Evolutionary conservation across 2,329 filamentous ascomycete species (phyloP).

Genomic region (Alternaria longipes): DNA sequence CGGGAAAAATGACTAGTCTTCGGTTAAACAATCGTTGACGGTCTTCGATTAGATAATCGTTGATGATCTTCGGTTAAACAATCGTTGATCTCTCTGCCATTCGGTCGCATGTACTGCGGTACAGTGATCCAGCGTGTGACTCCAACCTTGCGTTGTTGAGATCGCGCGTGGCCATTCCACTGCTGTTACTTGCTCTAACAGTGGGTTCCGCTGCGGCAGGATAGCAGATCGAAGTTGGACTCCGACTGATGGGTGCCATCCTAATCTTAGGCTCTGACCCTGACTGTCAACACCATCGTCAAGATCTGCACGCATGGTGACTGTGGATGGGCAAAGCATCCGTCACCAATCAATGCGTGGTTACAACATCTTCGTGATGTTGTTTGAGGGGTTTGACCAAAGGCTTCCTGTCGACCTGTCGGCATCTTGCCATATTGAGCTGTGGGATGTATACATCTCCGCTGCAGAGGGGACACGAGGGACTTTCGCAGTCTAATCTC

Average conservation of each 20-base stretch:
- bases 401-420: neutral
- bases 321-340: neutral
- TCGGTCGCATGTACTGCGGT: neutral
- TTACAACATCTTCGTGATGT: too few species aligned
- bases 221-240: neutral
- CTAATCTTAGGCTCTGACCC: neutral
- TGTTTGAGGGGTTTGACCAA: neutral
- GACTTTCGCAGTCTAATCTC: neutral
- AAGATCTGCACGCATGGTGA: neutral
- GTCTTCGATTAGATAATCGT: too few species aligned
- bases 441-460: constrained; percentile 21
- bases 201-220: neutral
- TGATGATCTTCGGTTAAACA: too few species aligned
- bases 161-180: neutral
- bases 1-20: too few species aligned
- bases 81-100: neutral
- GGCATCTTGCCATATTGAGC: too few species aligned
- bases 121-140: neutral
- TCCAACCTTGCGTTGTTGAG: neutral
- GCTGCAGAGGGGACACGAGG: constrained; percentile 1
- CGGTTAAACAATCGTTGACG: too few species aligned
- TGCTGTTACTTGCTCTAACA: neutral
- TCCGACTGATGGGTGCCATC: neutral
- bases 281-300: neutral
- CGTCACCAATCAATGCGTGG: neutral